Percentiles rank a stretch among this genome's conserved stretches.
phyloP scores from a whole-genome alignment of 371 early-diverging fungal genomes.

The Mortierella sp. region DNA sequence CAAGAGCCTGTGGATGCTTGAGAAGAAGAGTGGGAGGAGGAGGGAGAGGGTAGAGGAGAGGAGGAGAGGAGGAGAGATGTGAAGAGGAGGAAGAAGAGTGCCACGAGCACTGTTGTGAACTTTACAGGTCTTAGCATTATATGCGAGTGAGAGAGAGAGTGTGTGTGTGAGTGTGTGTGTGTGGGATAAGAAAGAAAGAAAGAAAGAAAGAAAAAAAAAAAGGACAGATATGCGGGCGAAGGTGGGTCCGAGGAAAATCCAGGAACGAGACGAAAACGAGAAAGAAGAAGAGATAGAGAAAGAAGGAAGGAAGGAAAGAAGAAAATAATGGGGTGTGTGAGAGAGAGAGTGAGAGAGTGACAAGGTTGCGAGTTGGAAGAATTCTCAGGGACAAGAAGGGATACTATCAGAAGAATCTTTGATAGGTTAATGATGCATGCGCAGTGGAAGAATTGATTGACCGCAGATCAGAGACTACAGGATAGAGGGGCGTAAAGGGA shows the following conservation, averaged over 20 bases:
- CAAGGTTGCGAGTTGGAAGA: too few species aligned
- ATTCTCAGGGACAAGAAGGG: too few species aligned
- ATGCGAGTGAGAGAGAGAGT: not conserved
- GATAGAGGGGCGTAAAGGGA: too few species aligned
- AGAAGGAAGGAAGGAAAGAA: not conserved
- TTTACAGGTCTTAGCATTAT: conserved; percentile 35
- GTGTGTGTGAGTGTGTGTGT: not conserved
- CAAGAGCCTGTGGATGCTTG: not conserved
- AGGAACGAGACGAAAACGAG: too few species aligned
- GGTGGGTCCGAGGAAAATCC: too few species aligned
- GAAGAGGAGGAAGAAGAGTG: conserved; percentile 26
- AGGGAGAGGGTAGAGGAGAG: conserved; percentile 1
- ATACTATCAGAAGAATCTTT: too few species aligned
- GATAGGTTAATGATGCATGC: too few species aligned
- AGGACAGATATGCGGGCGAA: too few species aligned
- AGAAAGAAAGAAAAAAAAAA: not conserved
- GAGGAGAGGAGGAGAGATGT: conserved; percentile 23
- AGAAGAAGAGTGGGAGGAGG: not conserved
- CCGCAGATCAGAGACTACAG: too few species aligned
- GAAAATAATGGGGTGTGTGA: not conserved
- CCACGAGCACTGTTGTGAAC: conserved; percentile 27
- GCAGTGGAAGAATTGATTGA: too few species aligned
- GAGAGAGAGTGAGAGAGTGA: too few species aligned
- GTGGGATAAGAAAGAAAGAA: not conserved
- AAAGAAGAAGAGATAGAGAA: not conserved